Evolutionary conservation across 176 grass and related monocot species (phyloP), one percentile per base, ranked within the genome.

Genomic region (Avena sativa): DNA sequence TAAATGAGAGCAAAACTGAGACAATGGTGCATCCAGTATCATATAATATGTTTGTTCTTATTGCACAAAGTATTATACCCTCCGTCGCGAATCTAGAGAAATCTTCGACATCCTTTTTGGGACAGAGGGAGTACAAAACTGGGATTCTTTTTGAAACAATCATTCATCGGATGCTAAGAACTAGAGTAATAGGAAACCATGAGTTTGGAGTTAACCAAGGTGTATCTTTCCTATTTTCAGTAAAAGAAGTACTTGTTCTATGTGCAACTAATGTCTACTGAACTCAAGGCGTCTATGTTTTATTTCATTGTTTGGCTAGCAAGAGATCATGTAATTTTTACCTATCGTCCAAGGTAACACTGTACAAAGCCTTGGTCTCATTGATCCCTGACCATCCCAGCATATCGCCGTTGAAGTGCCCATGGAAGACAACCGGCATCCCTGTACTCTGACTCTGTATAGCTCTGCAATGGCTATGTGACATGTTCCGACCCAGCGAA

Each of bases 311-410:
- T 12, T 88, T 59, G 26, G 43, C 43, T 71, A 84, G 36, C 50
- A 74, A 81, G 19, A 74, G 52, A 76, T n/a, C 12, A 73, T 48
- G 52, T n/a, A 58, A 59, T 61, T 63, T 63, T 85, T 78, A 89
- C 87, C 84, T 85, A 83, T 56, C 57, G 72, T 59, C 78, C 78
- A 16, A 87, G 70, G 64, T 69, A 87, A 47, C 65, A 43, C 23
- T 79, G 84, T 63, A 74, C 55, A 40, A 94, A 85, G 38, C 92
- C 85, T 51, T 63, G 48, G 48, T 43, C 55, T 81, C 58, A 26
- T 32, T 4, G 83, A 76, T 50, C 83, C 80, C 68, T 9, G 1
- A 60, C 19, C 53, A 83, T 50, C 32, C 25, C 43, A 26, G 52
- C 79, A 74, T 50, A 44, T 80, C 9, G 26, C 50, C 47, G 76